Base-by-base conservation (phyloP, 768 basidiomycete species). In the Gloeopeniophorella convolvens region DNA sequence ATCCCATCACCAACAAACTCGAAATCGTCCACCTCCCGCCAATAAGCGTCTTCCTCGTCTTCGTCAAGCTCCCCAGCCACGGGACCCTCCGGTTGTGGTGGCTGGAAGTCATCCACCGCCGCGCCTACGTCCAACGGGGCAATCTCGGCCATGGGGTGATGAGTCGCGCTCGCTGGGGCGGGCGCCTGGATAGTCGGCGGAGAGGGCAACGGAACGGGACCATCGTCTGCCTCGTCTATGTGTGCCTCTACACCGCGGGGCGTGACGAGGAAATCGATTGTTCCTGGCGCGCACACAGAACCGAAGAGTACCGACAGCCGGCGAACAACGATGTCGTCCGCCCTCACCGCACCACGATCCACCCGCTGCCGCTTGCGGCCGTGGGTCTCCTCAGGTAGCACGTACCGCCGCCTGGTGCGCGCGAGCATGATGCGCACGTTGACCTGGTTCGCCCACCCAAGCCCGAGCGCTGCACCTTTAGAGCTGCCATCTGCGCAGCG, bases 371-470 rank as follows among this genome's bases (percentile, higher is more conserved):
- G 68, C 61, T 69, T 71, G 20, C 51, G 52, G 5, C 45, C 49
- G 9, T 66, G 68, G 21, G 50, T 49, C 23, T 68, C 67, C 33
- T 70, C 70, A 47, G 72, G 66, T 23, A 85, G 62, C 50, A 80
- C 72, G 39, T 79, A 73, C 49, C 84, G 74, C 52, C 89, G 72
- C 9, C 77, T 78, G 0, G 92, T 93, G 26, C 89, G 78, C 36
- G 76, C 78, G 44, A 96, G 75, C 74, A 95, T 83, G 39, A 97
- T 76, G 20, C 95, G 78, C 4, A 75, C 76, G 58, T 95, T 94
- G 49, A 98, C 73, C 60, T 90, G 85, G 65, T 95, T 97, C 13
- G 94, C 87, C 95, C 95, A 98, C 8, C 82, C 83, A 43, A 96
- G 79, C 3, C 94, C 94, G 2, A 98, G 70, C 32, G 78, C 80